Percentiles rank a stretch among this genome's conserved stretches.
Conservation (phyloP, 192 early-diverging fungal genomes). For the Lobosporangium transversale region DNA sequence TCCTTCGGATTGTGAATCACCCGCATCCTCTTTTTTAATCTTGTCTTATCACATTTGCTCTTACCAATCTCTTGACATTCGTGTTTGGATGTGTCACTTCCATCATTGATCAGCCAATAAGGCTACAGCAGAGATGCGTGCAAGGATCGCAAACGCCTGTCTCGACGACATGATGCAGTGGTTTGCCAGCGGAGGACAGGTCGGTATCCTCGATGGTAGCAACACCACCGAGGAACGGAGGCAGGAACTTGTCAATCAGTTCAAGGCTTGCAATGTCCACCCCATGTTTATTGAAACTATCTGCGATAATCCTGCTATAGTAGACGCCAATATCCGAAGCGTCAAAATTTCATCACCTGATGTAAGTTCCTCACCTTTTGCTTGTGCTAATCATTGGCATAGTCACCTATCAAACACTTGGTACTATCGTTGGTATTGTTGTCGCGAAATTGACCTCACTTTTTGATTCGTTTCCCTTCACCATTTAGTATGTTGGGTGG, state of each 20-base stretch:
- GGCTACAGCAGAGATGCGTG: conserved; percentile 54
- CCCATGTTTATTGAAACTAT: conserved; percentile 61
- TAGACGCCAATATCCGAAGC: conserved; percentile 81
- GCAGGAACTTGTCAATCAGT: conserved; percentile 62
- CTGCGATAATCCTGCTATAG: conserved; percentile 67
- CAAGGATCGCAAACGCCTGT: conserved; percentile 70
- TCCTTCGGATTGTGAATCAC: too few species aligned
- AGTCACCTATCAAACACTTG: too few species aligned
- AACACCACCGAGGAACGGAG: conserved; percentile 75
- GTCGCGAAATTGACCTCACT: too few species aligned
- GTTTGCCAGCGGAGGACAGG: conserved; percentile 75
- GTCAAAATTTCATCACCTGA: conserved; percentile 84
- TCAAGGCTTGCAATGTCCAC: conserved; percentile 66
- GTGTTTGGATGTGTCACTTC: neutral
- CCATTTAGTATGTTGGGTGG: conserved; percentile 73
- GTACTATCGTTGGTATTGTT: too few species aligned
- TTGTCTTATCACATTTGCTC: conserved; percentile 2
- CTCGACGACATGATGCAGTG: conserved; percentile 79
- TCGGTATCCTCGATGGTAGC: conserved; percentile 82
- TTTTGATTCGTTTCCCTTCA: too few species aligned
- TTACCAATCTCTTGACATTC: neutral
- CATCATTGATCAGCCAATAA: conserved; percentile 46
- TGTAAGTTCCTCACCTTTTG: conserved; percentile 47
- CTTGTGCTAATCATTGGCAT: too few species aligned
- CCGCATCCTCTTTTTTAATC: too few species aligned